These are phyloP conservation scores for Candida boleticola DNA, from an alignment of 805 yeast genomes.

Conservation along the genomic window DNA sequence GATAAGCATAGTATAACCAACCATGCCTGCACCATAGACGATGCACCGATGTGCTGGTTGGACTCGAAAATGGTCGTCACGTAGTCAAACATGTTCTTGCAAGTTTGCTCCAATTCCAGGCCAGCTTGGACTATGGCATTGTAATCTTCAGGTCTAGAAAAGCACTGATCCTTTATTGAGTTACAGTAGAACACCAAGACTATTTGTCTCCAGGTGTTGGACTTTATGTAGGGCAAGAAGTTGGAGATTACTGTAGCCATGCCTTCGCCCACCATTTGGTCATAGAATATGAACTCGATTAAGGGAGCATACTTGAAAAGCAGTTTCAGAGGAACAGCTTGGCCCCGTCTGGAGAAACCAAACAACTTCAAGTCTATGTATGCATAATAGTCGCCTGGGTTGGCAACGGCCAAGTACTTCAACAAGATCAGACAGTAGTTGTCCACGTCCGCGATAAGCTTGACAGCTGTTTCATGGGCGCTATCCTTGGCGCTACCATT, in stretches of 20 bases:
- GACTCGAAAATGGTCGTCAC: constrained; percentile 30
- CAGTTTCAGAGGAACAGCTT: constrained; percentile 23
- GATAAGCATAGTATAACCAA: constrained; percentile 29
- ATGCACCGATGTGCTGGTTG: constrained; percentile 12
- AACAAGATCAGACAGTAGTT: constrained; percentile 26
- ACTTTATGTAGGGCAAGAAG: constrained; percentile 26
- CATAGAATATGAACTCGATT: constrained; percentile 30
- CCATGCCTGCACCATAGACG: constrained; percentile 30
- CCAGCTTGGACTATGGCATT: constrained; percentile 18
- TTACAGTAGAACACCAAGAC: constrained; percentile 29
- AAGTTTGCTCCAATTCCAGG: constrained; percentile 21
- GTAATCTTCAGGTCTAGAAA: constrained; percentile 37
- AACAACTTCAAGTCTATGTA: constrained; percentile 26
- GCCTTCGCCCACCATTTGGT: constrained; percentile 19
- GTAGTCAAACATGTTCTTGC: constrained; percentile 32
- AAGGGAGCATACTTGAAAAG: constrained; percentile 35
- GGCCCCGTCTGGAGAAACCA: constrained; percentile 20
- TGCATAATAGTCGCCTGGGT: constrained; percentile 29
- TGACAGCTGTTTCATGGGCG: too few species aligned
- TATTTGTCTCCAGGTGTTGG: constrained; percentile 36
- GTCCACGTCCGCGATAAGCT: constrained; percentile 29
- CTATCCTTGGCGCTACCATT: too few species aligned
- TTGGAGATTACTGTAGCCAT: constrained; percentile 21
- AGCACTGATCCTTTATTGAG: constrained; percentile 34
- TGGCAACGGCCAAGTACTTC: constrained; percentile 35